Percentiles rank a stretch among this genome's conserved stretches.
Conservation (phyloP, 2,329 filamentous ascomycete genomes). For the Nemania sp. region DNA sequence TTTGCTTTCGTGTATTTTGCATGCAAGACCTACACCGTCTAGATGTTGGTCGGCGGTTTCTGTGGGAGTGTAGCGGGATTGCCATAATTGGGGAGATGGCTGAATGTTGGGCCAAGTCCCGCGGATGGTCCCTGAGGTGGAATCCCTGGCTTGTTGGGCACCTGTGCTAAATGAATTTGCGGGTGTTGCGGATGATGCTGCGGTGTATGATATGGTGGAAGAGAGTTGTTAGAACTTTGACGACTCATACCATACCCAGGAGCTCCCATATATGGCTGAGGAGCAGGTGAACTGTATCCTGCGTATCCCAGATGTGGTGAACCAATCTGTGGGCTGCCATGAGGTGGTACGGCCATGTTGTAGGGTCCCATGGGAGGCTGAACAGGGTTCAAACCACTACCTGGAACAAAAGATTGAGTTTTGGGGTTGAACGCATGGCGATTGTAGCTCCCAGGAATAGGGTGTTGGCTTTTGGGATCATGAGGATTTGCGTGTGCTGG, state of each 20-base stretch:
- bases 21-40: conserved; percentile 38
- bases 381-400: conserved; percentile 54
- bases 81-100: conserved; percentile 60
- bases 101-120: conserved; percentile 48
- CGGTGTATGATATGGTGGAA: conserved; percentile 52
- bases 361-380: conserved; percentile 53
- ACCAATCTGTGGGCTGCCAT: conserved; percentile 57
- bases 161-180: conserved; percentile 48
- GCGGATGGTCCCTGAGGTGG: conserved; percentile 43
- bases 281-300: conserved; percentile 51
- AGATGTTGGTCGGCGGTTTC: conserved; percentile 57
- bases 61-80: conserved; percentile 64
- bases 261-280: conserved; percentile 49
- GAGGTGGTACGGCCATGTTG: conserved; percentile 49
- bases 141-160: conserved; percentile 51
- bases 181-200: conserved; percentile 45
- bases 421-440: conserved; percentile 91
- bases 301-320: conserved; percentile 55
- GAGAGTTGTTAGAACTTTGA: conserved; percentile 59
- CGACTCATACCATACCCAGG: conserved; percentile 58
- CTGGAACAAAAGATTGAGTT: conserved; percentile 87
- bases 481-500: conserved; percentile 70
- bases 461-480: conserved; percentile 76
- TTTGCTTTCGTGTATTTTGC: conserved; percentile 35
- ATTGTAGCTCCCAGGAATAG: conserved; percentile 81